Evolutionary conservation across 352 stramenopile genomes (phyloP).

Genomic region (Thraustochytrium sp.): DNA sequence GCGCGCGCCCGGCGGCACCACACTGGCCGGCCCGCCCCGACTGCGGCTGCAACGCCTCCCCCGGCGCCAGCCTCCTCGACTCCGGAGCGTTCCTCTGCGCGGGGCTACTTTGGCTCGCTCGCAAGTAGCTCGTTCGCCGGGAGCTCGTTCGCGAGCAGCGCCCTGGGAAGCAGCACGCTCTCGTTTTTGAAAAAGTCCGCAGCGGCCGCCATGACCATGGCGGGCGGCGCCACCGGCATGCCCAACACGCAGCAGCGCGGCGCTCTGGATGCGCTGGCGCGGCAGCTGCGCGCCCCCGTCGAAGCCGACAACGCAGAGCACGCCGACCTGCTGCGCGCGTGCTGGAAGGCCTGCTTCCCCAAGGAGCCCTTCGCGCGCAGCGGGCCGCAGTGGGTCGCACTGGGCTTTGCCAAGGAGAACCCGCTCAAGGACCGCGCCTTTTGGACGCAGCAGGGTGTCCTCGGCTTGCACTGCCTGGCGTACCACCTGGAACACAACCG

Average conservation of each 20-base stretch:
- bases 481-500: constrained; percentile 25
- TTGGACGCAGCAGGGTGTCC: not conserved
- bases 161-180: not conserved
- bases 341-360: constrained; percentile 28
- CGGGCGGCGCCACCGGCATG: not conserved
- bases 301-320: constrained; percentile 10
- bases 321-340: not conserved
- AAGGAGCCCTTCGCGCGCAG: not conserved
- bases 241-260: constrained; percentile 16
- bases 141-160: not conserved
- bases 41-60: not conserved
- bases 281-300: not conserved
- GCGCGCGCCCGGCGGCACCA: no score
- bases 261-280: not conserved
- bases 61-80: not conserved
- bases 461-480: constrained; percentile 9
- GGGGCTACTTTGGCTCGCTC: not conserved
- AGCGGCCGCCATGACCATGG: not conserved
- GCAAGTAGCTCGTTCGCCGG: not conserved
- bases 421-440: not conserved
- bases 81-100: not conserved
- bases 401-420: constrained; percentile 26
- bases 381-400: not conserved
- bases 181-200: constrained; percentile 39
- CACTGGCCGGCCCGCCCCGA: not conserved